Base-by-base conservation (phyloP, 306 rosid genomes). In the Prunus dulcis region DNA sequence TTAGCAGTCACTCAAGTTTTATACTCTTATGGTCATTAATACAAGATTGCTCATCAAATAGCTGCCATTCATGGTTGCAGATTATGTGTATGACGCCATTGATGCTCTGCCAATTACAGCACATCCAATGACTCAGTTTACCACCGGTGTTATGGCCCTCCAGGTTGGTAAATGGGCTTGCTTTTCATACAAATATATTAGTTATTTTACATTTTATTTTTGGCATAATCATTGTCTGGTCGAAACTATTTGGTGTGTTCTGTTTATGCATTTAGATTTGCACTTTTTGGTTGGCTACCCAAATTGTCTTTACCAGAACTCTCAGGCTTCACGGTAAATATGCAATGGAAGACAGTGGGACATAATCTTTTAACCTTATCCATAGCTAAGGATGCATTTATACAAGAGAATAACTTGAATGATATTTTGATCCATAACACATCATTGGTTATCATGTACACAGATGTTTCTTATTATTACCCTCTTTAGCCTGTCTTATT, bases 91-190 rank as follows among this genome's bases (percentile, higher is more conserved):
- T 80, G 92, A 91, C 86, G 93, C 97, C 67, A 92, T 96, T 57
- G 96, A 96, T 87, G 97, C 98, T 53, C 91, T 96, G 63, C 98
- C 98, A 71, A 76, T 82, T 75, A 80, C 89, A 69, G 84, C 98
- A 81, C 99, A 96, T 81, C 96, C 99, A 22, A 96, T 96, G 99
- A 96, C 99, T 80, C 98, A 92, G 71, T 92, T 96, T 81, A 81
- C 91, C 43, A 87, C 96, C 19, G 99, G 99, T 82, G 97, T 91
- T 78, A 91, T 96, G 99, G 98, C 97, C 73, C 97, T 96, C 76
- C 98, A 96, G 99, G 98, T 92, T 82, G 73, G 86, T 56, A 72
- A 63, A 76, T 69, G 66, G 67, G 69, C 85, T 85, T 66, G 38
- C 46, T 75, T 25, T 43, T 71, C 76, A 17, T 80, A 50, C 56